Conservation (phyloP, 768 basidiomycete genomes). For the Lentinula lateritia region DNA sequence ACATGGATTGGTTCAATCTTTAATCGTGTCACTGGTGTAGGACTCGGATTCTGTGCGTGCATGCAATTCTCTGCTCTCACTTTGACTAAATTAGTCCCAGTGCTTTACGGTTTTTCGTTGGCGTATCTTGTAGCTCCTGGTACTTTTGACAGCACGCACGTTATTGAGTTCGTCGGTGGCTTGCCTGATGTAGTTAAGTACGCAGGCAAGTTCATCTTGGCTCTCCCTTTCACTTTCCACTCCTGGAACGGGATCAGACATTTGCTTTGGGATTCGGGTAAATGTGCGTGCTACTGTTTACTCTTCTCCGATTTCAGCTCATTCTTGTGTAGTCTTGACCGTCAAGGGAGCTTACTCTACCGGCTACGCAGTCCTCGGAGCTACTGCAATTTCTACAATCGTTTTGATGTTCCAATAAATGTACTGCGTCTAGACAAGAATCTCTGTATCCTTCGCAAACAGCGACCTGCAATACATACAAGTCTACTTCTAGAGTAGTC, state of each 20-base stretch:
- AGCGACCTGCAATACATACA: background rate
- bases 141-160: constrained; percentile 54
- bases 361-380: constrained; percentile 10
- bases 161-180: constrained; percentile 47
- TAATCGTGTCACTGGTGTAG: constrained; percentile 82
- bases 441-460: background rate
- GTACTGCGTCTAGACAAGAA: background rate
- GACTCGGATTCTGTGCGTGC: constrained; percentile 65
- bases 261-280: constrained; percentile 62
- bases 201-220: constrained; percentile 50
- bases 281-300: constrained; percentile 40
- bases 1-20: constrained; percentile 86
- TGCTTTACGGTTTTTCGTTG: constrained; percentile 62
- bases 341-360: constrained; percentile 8
- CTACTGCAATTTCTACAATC: constrained; percentile 5
- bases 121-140: constrained; percentile 60
- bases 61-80: background rate
- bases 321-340: constrained; percentile 5
- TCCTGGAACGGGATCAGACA: constrained; percentile 67
- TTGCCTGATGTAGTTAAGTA: constrained; percentile 57
- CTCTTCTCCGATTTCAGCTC: background rate
- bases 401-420: constrained; percentile 1
- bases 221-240: constrained; percentile 68
- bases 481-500: too few species aligned
- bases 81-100: constrained; percentile 65